Conservation (phyloP, 2,329 filamentous ascomycete species). For the Mycosphaerella sp. region DNA sequence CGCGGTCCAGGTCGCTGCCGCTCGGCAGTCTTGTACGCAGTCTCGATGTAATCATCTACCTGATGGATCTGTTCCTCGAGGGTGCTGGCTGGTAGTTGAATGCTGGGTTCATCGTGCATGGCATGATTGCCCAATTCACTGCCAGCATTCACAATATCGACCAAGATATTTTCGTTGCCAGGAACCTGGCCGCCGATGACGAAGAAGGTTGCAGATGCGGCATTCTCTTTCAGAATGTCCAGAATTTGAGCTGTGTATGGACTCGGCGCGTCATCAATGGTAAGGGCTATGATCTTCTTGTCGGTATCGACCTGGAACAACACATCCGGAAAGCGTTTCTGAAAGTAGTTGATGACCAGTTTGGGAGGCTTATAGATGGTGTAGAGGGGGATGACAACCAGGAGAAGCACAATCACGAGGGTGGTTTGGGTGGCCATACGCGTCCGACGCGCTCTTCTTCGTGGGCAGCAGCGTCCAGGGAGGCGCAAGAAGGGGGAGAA, state of each 20-base stretch:
- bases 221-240: constrained; percentile 55
- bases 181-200: constrained; percentile 72
- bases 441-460: constrained; percentile 27
- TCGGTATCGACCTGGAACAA: constrained; percentile 61
- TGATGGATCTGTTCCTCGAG: constrained; percentile 57
- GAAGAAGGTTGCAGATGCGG: constrained; percentile 77
- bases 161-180: constrained; percentile 46
- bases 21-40: constrained; percentile 46
- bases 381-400: constrained; percentile 50
- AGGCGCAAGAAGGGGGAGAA: constrained; percentile 31
- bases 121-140: constrained; percentile 73
- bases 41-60: constrained; percentile 56
- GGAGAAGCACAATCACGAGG: constrained; percentile 22
- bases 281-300: constrained; percentile 68
- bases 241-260: constrained; percentile 64
- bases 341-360: constrained; percentile 64
- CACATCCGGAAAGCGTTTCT: constrained; percentile 67
- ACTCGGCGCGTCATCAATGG: constrained; percentile 81
- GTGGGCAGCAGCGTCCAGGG: constrained; percentile 28
- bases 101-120: constrained; percentile 76
- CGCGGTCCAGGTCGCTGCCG: constrained; percentile 44
- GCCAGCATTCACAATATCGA: constrained; percentile 48
- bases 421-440: constrained; percentile 29
- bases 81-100: constrained; percentile 51
- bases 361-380: constrained; percentile 73